Evolutionary conservation across 495 filamentous ascomycete species (phyloP).

Genomic region (Lophiostoma macrostomum): DNA sequence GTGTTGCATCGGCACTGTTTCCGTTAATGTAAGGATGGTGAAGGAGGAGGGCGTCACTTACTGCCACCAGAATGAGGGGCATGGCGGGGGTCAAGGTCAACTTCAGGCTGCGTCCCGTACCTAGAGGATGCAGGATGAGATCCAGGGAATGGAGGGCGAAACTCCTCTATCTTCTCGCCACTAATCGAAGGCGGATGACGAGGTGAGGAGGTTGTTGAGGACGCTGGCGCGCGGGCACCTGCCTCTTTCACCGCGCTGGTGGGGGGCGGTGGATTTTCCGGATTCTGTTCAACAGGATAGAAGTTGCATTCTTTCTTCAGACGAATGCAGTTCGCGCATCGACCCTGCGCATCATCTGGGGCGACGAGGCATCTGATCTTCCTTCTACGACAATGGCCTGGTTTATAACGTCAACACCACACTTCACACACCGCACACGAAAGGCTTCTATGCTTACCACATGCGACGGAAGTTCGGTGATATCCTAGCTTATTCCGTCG

Average conservation of each 20-base stretch:
- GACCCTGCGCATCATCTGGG: slow-evolving; percentile 71
- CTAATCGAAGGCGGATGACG: slow-evolving; percentile 11
- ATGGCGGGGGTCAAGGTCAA: slow-evolving; percentile 19
- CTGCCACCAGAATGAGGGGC: slow-evolving; percentile 8
- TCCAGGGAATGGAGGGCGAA: slow-evolving; percentile 17
- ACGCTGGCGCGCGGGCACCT: slow-evolving; percentile 24
- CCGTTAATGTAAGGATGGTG: not conserved
- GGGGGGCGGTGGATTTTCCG: slow-evolving; percentile 35
- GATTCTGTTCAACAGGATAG: slow-evolving; percentile 83
- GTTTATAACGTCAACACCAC: not conserved
- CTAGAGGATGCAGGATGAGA: slow-evolving; percentile 4
- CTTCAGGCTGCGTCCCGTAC: slow-evolving; percentile 11
- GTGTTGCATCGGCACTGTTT: slow-evolving; percentile 23
- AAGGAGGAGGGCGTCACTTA: slow-evolving; percentile 9
- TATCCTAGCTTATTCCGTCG: slow-evolving; percentile 96
- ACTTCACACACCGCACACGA: not conserved
- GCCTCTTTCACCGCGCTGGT: slow-evolving; percentile 16
- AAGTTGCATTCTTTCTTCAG: slow-evolving; percentile 96
- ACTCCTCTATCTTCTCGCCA: slow-evolving; percentile 28
- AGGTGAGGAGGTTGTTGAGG: slow-evolving; percentile 35
- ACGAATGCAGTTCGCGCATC: slow-evolving; percentile 93
- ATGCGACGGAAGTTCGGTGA: slow-evolving; percentile 94
- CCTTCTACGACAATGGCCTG: slow-evolving; percentile 89
- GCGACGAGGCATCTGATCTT: slow-evolving; percentile 92
- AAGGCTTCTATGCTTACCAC: slow-evolving; percentile 64